These are phyloP conservation scores for Sphaceloma murrayae DNA, from an alignment of 2,329 filamentous ascomycete genomes.

Conservation along the genomic window DNA sequence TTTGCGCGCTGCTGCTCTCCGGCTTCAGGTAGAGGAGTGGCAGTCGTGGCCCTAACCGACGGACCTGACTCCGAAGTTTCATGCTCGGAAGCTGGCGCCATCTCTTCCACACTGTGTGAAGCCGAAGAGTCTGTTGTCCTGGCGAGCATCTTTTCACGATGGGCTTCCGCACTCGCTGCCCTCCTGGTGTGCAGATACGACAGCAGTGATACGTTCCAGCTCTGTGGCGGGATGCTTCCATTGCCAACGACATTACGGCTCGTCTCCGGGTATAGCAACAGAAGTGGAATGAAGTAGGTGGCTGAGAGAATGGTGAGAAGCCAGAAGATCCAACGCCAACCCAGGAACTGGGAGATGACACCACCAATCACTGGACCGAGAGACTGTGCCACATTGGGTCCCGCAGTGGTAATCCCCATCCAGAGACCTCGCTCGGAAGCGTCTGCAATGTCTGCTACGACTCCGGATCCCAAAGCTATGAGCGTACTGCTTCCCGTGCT, in stretches of 20 bases:
- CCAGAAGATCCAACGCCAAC: conserved; percentile 34
- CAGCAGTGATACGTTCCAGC: conserved; percentile 25
- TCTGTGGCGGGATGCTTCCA: conserved; percentile 25
- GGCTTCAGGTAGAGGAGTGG: too few species aligned
- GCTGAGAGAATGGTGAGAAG: conserved; percentile 36
- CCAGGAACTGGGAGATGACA: conserved; percentile 28
- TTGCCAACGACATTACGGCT: conserved; percentile 36
- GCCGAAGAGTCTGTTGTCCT: too few species aligned
- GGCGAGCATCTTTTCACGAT: conserved; percentile 19
- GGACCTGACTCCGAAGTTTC: too few species aligned
- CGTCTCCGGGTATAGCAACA: conserved; percentile 31
- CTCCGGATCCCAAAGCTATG: conserved; percentile 30
- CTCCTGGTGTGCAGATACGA: conserved; percentile 23
- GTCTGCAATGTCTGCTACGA: conserved; percentile 31
- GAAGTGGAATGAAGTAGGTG: conserved; percentile 24
- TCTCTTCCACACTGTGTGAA: too few species aligned
- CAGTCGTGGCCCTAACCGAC: too few species aligned
- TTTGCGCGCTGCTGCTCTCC: conserved; percentile 24
- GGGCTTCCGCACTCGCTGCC: conserved; percentile 17
- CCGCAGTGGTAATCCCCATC: conserved; percentile 27
- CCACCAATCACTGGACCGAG: conserved; percentile 27
- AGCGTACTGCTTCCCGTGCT: conserved; percentile 34
- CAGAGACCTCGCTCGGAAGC: conserved; percentile 29
- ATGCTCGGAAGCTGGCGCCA: too few species aligned
- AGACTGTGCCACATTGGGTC: conserved; percentile 21